These are phyloP conservation scores for Coemansia sp. DNA, from an alignment of 192 early-diverging fungal genomes.

Conservation along the genomic window DNA sequence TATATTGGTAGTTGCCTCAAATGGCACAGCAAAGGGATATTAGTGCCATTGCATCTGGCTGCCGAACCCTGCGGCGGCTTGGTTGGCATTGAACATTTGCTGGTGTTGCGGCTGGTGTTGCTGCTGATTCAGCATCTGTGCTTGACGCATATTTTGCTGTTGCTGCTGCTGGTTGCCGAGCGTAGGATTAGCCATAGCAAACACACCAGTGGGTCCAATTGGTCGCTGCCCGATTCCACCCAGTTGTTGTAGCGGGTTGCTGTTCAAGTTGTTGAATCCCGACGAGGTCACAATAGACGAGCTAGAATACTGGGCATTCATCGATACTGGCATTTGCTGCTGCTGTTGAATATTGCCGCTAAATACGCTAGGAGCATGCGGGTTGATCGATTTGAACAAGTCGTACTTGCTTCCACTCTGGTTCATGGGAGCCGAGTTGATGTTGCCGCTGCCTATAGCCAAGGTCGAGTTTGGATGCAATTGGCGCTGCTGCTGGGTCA, in stretches of 20 bases:
- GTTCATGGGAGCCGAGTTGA: neutral
- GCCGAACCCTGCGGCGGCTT: slow-evolving; percentile 19
- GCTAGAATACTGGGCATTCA: slow-evolving; percentile 10
- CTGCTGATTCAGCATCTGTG: slow-evolving; percentile 19
- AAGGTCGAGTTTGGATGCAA: neutral
- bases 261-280: slow-evolving; percentile 7
- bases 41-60: slow-evolving; percentile 34
- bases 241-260: slow-evolving; percentile 2
- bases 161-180: slow-evolving; percentile 29
- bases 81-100: slow-evolving; percentile 23
- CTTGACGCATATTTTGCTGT: slow-evolving; percentile 24
- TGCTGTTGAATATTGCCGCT: slow-evolving; percentile 15
- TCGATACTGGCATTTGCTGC: slow-evolving; percentile 12
- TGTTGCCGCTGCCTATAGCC: slow-evolving; percentile 12
- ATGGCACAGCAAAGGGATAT: neutral
- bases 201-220: slow-evolving; percentile 28
- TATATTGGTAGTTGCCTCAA: neutral
- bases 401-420: slow-evolving; percentile 35
- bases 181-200: slow-evolving; percentile 44
- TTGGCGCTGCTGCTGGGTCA: slow-evolving; percentile 17
- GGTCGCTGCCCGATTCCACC: neutral
- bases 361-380: slow-evolving; percentile 42
- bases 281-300: slow-evolving; percentile 12
- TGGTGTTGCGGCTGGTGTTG: slow-evolving; percentile 20
- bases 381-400: slow-evolving; percentile 44